Base-by-base conservation (phyloP, 1,284 basidiomycete genomes). In the Vanrija humicola region DNA sequence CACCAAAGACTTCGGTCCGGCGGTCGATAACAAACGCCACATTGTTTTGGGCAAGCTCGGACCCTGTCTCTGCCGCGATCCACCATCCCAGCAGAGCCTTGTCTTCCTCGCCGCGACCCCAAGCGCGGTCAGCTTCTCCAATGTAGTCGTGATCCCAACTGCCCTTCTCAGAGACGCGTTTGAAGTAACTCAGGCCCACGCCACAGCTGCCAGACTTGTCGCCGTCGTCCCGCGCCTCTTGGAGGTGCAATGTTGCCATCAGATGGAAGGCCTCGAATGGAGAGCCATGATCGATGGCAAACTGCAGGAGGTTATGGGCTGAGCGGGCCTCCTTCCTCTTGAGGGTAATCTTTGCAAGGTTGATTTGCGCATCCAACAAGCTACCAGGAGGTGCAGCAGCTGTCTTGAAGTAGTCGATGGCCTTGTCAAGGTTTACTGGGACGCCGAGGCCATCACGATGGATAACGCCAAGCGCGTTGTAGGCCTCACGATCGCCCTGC, bases 1-100 rank as follows among this genome's bases (percentile, higher is more conserved):
- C 26, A 18, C 21, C 19, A 29, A 34, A 19, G 46, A 25, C 9
- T 15, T 38, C 9, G 46, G 34, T 0, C 52, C 57, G 34, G 81
- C 93, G 89, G 69, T 97, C 93, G 46, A 98, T 79, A 55, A 95
- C 82, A 72, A 86, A 96, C 0, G 94, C 96, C 10, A 99, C 79
- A 68, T 98, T 98, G 73, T 94, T 98, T 79, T 98, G 94, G 2
- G 91, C 95, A 38, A 87, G 82, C 75, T 98, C 95, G 50, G 84
- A 87, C 0, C 96, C 96, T 62, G 89, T 80, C 78, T 98, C 96
- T 5, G 91, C 91, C 38, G 92, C 88, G 51, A 96, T 83, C 87
- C 89, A 93, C 89, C 93, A 97, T 47, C 88, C 85, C n/a, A 96
- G 77, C 77, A 96, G 57, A 5, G 77, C 77, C 58, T 76, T 70